Evolutionary conservation across 495 filamentous ascomycete genomes (phyloP).

Genomic region (Oidiodendron maius): DNA sequence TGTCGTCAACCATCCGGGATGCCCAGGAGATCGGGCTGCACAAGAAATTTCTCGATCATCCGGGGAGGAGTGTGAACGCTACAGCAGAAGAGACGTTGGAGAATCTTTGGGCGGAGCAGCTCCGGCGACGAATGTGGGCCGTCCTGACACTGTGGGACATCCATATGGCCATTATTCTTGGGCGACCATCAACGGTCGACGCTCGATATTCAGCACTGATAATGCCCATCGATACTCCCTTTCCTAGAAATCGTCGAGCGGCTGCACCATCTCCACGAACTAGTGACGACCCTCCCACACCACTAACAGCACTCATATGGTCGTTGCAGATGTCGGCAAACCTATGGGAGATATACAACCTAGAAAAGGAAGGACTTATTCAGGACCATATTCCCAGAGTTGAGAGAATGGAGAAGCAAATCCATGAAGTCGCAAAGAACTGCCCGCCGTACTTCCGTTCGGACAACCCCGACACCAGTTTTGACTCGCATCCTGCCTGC

Average conservation of each 20-base stretch:
- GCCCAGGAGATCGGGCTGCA: slow-evolving; percentile 60
- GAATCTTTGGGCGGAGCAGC: slow-evolving; percentile 48
- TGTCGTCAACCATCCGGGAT: slow-evolving; percentile 52
- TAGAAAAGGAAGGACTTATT: slow-evolving; percentile 47
- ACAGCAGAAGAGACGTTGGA: slow-evolving; percentile 35
- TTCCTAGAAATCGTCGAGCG: slow-evolving; percentile 28
- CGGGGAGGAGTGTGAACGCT: slow-evolving; percentile 24
- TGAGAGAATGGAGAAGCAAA: slow-evolving; percentile 44
- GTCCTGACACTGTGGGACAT: slow-evolving; percentile 53
- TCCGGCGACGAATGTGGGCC: slow-evolving; percentile 49
- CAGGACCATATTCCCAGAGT: slow-evolving; percentile 46
- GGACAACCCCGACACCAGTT: slow-evolving; percentile 48
- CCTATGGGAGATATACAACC: slow-evolving; percentile 22
- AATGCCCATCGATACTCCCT: slow-evolving; percentile 30
- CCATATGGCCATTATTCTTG: slow-evolving; percentile 53
- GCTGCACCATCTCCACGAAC: slow-evolving; percentile 24
- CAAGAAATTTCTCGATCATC: slow-evolving; percentile 33
- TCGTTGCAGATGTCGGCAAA: slow-evolving; percentile 14
- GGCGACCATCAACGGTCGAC: slow-evolving; percentile 50
- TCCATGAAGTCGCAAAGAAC: slow-evolving; percentile 37
- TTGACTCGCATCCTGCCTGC: slow-evolving; percentile 40
- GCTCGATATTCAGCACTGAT: slow-evolving; percentile 31
- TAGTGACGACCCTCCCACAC: slow-evolving; percentile 29
- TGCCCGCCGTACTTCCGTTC: slow-evolving; percentile 43
- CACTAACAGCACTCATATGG: slow-evolving; percentile 27